These are phyloP conservation scores for Penstemon newberryi DNA, from an alignment of 257 asterid species.

Conservation along the genomic window DNA sequence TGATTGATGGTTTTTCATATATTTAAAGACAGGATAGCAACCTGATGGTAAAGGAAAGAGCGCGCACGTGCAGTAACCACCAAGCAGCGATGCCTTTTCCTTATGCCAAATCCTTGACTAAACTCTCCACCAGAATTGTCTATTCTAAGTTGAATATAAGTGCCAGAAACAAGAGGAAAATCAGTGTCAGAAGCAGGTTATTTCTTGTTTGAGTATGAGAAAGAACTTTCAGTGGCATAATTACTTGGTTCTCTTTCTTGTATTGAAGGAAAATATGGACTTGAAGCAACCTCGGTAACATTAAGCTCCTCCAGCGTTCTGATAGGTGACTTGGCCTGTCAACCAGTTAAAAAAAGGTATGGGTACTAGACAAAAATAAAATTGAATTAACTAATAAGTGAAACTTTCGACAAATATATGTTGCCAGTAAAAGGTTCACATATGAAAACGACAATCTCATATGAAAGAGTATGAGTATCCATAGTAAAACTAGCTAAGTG, in stretches of 20 bases:
- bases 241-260: slow-evolving; percentile 51
- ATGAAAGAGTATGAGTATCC: background rate
- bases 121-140: slow-evolving; percentile 35
- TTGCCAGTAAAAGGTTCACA: background rate
- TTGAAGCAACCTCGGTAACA: slow-evolving; percentile 66
- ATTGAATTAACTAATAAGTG: background rate
- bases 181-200: slow-evolving; percentile 37
- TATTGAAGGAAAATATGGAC: slow-evolving; percentile 66
- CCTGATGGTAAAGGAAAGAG: slow-evolving; percentile 97
- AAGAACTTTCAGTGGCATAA: slow-evolving; percentile 30
- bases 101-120: slow-evolving; percentile 59
- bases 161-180: slow-evolving; percentile 29
- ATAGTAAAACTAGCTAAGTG: slow-evolving; percentile 10
- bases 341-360: slow-evolving; percentile 23
- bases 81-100: slow-evolving; percentile 71
- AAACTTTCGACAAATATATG: background rate
- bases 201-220: slow-evolving; percentile 36
- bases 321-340: slow-evolving; percentile 92
- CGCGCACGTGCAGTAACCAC: slow-evolving; percentile 87
- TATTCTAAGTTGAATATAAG: slow-evolving; percentile 32
- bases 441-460: slow-evolving; percentile 15
- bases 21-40: slow-evolving; percentile 17
- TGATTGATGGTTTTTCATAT: background rate
- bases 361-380: slow-evolving; percentile 13
- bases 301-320: slow-evolving; percentile 73